A percentile compares a stretch with the other conserved stretches of the same genome.
Conservation (phyloP, 768 basidiomycete species). For the Dentipellis sp. region DNA sequence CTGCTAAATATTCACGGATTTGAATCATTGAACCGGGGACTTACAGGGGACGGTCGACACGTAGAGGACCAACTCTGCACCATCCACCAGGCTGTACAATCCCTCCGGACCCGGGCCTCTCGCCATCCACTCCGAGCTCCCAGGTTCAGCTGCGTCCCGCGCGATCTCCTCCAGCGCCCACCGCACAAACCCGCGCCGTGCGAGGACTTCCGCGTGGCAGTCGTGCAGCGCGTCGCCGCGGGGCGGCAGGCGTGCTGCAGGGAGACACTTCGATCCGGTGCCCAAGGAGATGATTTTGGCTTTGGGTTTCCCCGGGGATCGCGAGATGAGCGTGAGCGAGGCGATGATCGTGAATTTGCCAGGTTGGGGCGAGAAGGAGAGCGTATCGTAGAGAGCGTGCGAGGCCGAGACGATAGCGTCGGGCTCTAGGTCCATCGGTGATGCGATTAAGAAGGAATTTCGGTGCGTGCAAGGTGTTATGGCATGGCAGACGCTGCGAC, state of each 20-base stretch:
- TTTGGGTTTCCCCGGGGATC: constrained; percentile 8
- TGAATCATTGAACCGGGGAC: neutral
- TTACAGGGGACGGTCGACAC: constrained; percentile 65
- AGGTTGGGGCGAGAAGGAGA: constrained; percentile 41
- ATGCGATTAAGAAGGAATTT: no score
- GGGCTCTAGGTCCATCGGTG: neutral
- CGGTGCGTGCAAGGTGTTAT: no score
- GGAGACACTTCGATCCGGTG: constrained; percentile 84
- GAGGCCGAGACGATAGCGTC: constrained; percentile 29
- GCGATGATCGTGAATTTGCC: constrained; percentile 60
- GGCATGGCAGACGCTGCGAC: neutral
- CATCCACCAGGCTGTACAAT: constrained; percentile 36
- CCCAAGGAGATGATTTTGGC: constrained; percentile 59
- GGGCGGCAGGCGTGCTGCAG: constrained; percentile 46
- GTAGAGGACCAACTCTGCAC: constrained; percentile 56
- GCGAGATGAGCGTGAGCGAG: constrained; percentile 38
- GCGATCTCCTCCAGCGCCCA: constrained; percentile 74
- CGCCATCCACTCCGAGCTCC: constrained; percentile 43
- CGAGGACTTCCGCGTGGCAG: constrained; percentile 88
- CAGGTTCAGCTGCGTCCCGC: constrained; percentile 19
- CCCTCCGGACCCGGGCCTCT: constrained; percentile 20
- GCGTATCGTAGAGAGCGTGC: constrained; percentile 32
- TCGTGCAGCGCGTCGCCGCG: constrained; percentile 81
- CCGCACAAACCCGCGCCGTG: constrained; percentile 63
- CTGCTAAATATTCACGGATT: neutral